A percentile compares a stretch with the other conserved stretches of the same genome.
Conservation (phyloP, 768 basidiomycete genomes). For the Boletus rubropictus region DNA sequence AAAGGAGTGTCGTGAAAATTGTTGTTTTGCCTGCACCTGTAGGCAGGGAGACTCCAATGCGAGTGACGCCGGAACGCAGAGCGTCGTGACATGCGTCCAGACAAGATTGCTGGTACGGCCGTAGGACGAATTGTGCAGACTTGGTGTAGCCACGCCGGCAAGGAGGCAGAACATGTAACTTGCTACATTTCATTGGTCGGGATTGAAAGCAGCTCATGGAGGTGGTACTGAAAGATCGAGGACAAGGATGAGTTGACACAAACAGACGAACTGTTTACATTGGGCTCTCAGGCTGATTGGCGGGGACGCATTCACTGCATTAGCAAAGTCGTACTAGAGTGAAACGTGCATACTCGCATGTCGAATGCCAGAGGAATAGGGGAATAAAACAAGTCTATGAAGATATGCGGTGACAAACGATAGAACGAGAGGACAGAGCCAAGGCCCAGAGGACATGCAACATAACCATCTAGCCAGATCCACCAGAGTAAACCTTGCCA, state of each 20-base stretch:
- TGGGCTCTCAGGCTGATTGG: not conserved
- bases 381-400: conserved; percentile 32
- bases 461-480: conserved; percentile 35
- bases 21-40: conserved; percentile 89
- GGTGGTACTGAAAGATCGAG: not conserved
- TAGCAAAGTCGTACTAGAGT: conserved; percentile 6
- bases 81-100: conserved; percentile 72
- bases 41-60: conserved; percentile 80
- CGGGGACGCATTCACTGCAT: conserved; percentile 11
- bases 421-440: conserved; percentile 31
- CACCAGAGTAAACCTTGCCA: conserved; percentile 99
- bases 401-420: conserved; percentile 21
- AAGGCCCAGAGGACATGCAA: conserved; percentile 20
- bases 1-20: conserved; percentile 80
- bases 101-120: conserved; percentile 88
- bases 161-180: not conserved
- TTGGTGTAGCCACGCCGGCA: conserved; percentile 7
- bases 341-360: conserved; percentile 17
- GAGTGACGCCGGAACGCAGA: conserved; percentile 55
- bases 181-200: conserved; percentile 1
- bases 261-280: not conserved
- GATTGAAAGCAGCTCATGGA: conserved; percentile 12
- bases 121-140: conserved; percentile 34
- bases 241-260: not conserved
- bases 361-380: conserved; percentile 18